A percentile compares a stretch with the other conserved stretches of the same genome.
Evolutionary conservation across 768 basidiomycete genomes (phyloP).

Genomic region (Tylopilus rubrobrunneus): DNA sequence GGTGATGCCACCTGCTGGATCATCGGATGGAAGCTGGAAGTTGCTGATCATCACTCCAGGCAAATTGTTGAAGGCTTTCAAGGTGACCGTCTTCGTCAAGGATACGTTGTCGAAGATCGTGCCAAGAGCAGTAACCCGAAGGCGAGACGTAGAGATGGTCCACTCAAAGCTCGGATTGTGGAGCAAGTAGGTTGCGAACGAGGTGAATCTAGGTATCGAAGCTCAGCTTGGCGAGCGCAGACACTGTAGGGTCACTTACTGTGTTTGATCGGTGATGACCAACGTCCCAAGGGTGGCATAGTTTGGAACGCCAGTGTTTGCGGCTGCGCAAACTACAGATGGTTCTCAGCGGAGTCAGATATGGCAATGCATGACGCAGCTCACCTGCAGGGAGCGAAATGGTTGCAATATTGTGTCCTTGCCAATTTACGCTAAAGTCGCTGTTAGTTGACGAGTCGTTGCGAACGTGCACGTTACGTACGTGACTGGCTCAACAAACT

Average conservation of each 20-base stretch:
- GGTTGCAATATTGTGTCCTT: slow-evolving; percentile 58
- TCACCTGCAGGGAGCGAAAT: slow-evolving; percentile 59
- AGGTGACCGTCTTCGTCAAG: slow-evolving; percentile 54
- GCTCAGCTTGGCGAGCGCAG: neutral
- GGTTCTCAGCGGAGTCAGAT: neutral
- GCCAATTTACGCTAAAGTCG: slow-evolving; percentile 51
- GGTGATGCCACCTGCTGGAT: slow-evolving; percentile 64
- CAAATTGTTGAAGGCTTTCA: slow-evolving; percentile 69
- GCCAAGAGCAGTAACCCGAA: slow-evolving; percentile 62
- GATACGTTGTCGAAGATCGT: slow-evolving; percentile 65
- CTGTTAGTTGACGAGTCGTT: neutral
- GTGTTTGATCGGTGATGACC: slow-evolving; percentile 49
- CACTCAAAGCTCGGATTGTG: slow-evolving; percentile 64
- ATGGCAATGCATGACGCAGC: slow-evolving; percentile 6
- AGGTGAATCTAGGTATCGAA: slow-evolving; percentile 46
- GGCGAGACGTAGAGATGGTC: slow-evolving; percentile 63
- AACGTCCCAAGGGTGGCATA: slow-evolving; percentile 51
- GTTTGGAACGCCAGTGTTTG: slow-evolving; percentile 62
- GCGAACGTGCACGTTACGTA: slow-evolving; percentile 28
- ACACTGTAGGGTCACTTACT: slow-evolving; percentile 33
- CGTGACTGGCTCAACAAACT: slow-evolving; percentile 60
- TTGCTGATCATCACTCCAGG: slow-evolving; percentile 69
- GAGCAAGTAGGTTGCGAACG: slow-evolving; percentile 60
- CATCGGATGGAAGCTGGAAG: slow-evolving; percentile 66
- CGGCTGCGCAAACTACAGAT: slow-evolving; percentile 58